Evolutionary conservation across 2,329 filamentous ascomycete genomes (phyloP).

Genomic region (Scleromitrula shiraiana): DNA sequence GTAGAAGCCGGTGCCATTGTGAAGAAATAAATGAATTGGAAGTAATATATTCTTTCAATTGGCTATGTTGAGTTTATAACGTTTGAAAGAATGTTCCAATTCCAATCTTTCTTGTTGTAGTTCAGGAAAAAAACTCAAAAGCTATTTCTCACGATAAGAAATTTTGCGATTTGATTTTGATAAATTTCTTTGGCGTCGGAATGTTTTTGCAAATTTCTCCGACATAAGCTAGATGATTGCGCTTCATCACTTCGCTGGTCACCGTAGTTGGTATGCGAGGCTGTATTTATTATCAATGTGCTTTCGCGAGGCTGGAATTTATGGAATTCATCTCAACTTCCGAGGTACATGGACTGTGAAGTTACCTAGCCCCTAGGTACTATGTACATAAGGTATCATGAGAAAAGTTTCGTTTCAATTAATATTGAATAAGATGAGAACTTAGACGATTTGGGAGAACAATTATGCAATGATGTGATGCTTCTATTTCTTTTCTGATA

Average conservation of each 20-base stretch:
- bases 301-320: conserved; percentile 1
- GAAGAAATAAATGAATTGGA: background rate
- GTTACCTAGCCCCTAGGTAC: background rate
- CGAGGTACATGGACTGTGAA: background rate
- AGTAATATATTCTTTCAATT: background rate
- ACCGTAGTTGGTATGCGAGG: conserved; percentile 2
- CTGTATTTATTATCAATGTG: background rate
- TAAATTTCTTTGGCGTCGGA: conserved; percentile 11
- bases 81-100: background rate
- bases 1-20: conserved; percentile 26
- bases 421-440: background rate
- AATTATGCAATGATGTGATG: too few relatives aligned
- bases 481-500: too few relatives aligned
- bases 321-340: too few relatives aligned
- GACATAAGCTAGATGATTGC: background rate
- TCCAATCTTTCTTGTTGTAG: conserved; percentile 3
- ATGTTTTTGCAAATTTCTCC: background rate
- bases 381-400: background rate
- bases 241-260: background rate
- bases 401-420: background rate
- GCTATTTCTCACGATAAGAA: conserved; percentile 4
- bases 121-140: background rate
- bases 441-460: too few relatives aligned
- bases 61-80: background rate
- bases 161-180: conserved; percentile 9